Evolutionary conservation across 441 rosid genomes (phyloP), one percentile per base, ranked within the genome.

Genomic region (Euphorbia celastroides): DNA sequence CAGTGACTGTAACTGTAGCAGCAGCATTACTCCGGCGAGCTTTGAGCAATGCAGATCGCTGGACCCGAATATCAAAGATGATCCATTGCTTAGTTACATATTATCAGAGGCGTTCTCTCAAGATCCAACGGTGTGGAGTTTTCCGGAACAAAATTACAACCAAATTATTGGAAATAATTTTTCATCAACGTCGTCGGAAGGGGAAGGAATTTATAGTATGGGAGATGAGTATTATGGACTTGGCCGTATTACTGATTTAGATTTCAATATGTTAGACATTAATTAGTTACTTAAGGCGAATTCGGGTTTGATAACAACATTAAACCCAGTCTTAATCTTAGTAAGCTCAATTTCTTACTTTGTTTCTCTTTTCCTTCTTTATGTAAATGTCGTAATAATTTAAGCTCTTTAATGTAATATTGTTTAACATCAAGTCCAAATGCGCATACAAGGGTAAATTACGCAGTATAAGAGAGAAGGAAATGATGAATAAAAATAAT

Each of bases 111-210:
- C 72, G 7, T 66, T 83, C 60, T 77, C 77, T 38, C 74, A 74
- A 14, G 84, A 81, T 65, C 59, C 81, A 11, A 65, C 82, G 13
- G 64, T 83, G 0, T 84, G 90, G 92, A 72, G 81, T 55, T 83
- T 85, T 51, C 52, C 71, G 28, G 80, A 65, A 11, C 48, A 42
- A 7, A 64, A 42, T 54, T 7, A 54, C 2, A 59, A 19, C 36
- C 63, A 54, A 60, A 74, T n/a, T 20, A n/a, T 7, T 26, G 86
- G 81, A 19, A 11, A 60, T 26, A 73, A 69, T 58, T 77, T 70
- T 60, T 73, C 83, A 2, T 65, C 81, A 1, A 74, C 73, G 57
- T 73, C 83, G 2, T 63, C 81, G 0, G 82, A 76, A 0, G 77
- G 82, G 55, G 55, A 50, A 19, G 48, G 48, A 16, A 10, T 11